phyloP scores from a whole-genome alignment of 306 rosid genomes.

The Rubus parviflorus region DNA sequence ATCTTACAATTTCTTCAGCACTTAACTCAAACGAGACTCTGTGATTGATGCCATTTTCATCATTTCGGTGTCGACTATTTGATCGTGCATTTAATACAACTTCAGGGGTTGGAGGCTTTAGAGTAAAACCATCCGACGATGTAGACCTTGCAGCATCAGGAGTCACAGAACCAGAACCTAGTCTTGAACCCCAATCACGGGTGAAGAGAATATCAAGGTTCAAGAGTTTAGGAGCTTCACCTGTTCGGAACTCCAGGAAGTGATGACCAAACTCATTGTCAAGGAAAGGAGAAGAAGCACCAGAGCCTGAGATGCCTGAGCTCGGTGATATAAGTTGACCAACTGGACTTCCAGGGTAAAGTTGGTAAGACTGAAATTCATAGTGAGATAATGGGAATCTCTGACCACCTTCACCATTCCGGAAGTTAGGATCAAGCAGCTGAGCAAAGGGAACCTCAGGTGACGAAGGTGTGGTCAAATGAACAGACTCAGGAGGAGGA shows the following conservation, averaged over 20 bases:
- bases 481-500: constrained; percentile 87
- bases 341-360: constrained; percentile 92
- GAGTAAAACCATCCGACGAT: constrained; percentile 27
- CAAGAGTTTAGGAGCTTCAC: constrained; percentile 65
- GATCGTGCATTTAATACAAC: constrained; percentile 13
- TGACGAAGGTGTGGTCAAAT: constrained; percentile 91
- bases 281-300: constrained; percentile 78
- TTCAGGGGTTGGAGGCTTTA: constrained; percentile 28
- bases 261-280: constrained; percentile 55
- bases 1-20: constrained; percentile 30
- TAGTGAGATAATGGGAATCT: constrained; percentile 65
- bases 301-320: constrained; percentile 81
- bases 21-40: constrained; percentile 49
- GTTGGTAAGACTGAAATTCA: constrained; percentile 86
- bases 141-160: constrained; percentile 36
- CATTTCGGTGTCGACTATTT: constrained; percentile 24
- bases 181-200: constrained; percentile 45
- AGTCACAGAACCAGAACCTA: constrained; percentile 43
- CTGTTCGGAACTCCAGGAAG: constrained; percentile 51
- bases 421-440: constrained; percentile 59
- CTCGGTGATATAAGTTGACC: constrained; percentile 90
- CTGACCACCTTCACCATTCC: constrained; percentile 50
- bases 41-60: constrained; percentile 22
- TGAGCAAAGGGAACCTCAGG: constrained; percentile 99
- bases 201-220: constrained; percentile 56